These are phyloP conservation scores for Aspergillus incahuasiensis DNA, from an alignment of 495 filamentous ascomycete genomes.

Conservation along the genomic window DNA sequence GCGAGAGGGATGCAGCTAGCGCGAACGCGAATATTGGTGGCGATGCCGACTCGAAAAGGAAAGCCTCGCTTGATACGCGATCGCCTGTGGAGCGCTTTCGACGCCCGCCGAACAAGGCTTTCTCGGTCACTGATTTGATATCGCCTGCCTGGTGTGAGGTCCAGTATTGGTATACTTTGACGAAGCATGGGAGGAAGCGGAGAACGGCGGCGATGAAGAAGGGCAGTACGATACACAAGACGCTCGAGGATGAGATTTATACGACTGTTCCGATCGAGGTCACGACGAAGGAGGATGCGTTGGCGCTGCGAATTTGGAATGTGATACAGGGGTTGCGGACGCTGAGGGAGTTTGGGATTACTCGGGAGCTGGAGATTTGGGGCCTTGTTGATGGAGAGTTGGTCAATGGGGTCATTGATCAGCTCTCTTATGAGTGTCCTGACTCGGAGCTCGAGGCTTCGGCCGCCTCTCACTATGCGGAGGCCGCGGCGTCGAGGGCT, in stretches of 20 bases:
- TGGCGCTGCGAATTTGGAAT: conserved; percentile 87
- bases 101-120: conserved; percentile 64
- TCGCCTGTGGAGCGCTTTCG: conserved; percentile 75
- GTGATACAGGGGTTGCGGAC: conserved; percentile 78
- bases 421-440: conserved; percentile 73
- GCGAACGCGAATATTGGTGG: conserved; percentile 11
- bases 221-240: conserved; percentile 73
- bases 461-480: conserved; percentile 32
- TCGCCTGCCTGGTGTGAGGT: conserved; percentile 93
- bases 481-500: conserved; percentile 28
- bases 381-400: conserved; percentile 76
- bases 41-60: conserved; percentile 8
- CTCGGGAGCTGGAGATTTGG: conserved; percentile 92
- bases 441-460: conserved; percentile 61
- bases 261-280: conserved; percentile 66
- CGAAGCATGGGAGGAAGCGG: conserved; percentile 66
- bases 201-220: conserved; percentile 76
- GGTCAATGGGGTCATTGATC: conserved; percentile 87
- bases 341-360: conserved; percentile 72
- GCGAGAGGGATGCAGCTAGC: conserved; percentile 11
- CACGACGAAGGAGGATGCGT: conserved; percentile 72
- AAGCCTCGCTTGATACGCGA: conserved; percentile 29
- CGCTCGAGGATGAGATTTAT: conserved; percentile 80
- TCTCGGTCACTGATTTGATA: conserved; percentile 88
- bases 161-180: conserved; percentile 85